Evolutionary conservation across 176 grass and related monocot species (phyloP), one percentile per base, ranked within the genome.

Genomic region (Rhynchospora tenuis): DNA sequence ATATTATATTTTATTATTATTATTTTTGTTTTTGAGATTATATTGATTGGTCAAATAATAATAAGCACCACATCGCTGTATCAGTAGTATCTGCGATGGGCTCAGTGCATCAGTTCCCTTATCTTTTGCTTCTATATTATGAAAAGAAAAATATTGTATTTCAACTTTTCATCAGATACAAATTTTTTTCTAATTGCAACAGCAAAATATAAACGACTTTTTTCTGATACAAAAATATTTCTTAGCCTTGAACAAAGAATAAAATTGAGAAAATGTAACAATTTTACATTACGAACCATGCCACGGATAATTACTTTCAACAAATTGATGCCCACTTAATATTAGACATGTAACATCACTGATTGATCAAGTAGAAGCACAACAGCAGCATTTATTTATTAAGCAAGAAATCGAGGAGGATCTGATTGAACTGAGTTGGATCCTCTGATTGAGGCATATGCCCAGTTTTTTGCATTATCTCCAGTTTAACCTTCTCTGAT

Each of bases 381-480:
- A 83, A 26, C 20, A 91, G 85, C 14, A 89, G 89, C 27, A 83
- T 26, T 82, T 87, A 83, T 26, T 82, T 87, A 72, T 48, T 68
- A 57, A 90, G 77, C 16, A 97, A 83, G 83, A 97, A 97, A 23
- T 84, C 79, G 26, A 94, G 63, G 23, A 97, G 85, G 44, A 92
- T 33, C 13, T 84, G 4, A 58, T 94, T 97, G 67, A 97, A 97
- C 6, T 73, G 64, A 70, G 83, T 59, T 20, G 95, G 83, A 46
- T 92, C 90, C 83, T 94, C 92, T 68, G 88, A 69, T 59, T 94
- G 94, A 6, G 92, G 94, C 51, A 91, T 50, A 80, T 94, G 94
- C 2, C 89, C 86, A 2, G 91, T 92, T 3, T 97, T 85, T 82
- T 87, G 31, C 78, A 97, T 20, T 47, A 97, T 79, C 73, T 94